These are phyloP conservation scores for Nemania diffusa DNA, from an alignment of 2,329 filamentous ascomycete species.

Conservation along the genomic window DNA sequence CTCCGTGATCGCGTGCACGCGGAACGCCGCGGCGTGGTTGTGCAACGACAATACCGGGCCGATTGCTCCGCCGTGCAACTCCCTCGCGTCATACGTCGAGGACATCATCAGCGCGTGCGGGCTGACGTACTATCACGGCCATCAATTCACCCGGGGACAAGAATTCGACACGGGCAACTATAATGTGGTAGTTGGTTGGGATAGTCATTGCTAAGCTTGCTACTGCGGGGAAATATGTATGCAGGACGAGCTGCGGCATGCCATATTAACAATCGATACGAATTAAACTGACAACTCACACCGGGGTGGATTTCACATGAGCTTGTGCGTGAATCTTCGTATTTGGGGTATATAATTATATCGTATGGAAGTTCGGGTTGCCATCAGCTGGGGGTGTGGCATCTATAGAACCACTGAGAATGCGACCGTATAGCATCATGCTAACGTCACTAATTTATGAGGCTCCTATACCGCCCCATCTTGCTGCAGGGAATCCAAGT, in stretches of 20 bases:
- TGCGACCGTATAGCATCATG: background rate
- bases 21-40: conserved; percentile 34
- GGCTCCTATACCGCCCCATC: background rate
- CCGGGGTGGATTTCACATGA: background rate
- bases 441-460: background rate
- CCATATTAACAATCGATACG: background rate
- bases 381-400: background rate
- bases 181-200: conserved; percentile 29
- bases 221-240: too few species aligned
- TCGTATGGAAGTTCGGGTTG: background rate
- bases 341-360: background rate
- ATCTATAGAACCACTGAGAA: background rate
- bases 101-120: conserved; percentile 28
- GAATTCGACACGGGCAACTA: conserved; percentile 30
- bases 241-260: background rate
- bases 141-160: conserved; percentile 17
- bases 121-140: background rate
- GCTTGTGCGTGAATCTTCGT: background rate
- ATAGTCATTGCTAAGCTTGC: conserved; percentile 5
- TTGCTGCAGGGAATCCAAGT: background rate
- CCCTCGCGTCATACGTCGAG: conserved; percentile 30
- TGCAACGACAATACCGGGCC: conserved; percentile 33
- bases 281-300: background rate
- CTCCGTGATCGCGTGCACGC: conserved; percentile 20
- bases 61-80: conserved; percentile 13